Percentiles rank a stretch among this genome's conserved stretches.
phyloP scores from a whole-genome alignment of 192 early-diverging fungal species.

The Globomyces pollinis-pini region DNA sequence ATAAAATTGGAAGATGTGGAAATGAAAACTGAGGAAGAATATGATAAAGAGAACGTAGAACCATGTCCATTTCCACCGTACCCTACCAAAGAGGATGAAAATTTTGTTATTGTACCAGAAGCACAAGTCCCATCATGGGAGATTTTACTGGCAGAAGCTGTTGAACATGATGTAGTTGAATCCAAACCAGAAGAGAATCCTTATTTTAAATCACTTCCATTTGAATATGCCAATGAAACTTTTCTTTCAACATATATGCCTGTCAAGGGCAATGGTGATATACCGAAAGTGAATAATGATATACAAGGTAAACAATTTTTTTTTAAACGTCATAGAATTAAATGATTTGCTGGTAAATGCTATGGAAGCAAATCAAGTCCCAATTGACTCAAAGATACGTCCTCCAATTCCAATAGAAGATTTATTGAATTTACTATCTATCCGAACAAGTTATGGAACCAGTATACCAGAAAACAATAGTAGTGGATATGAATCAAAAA shows the following conservation, averaged over 20 bases:
- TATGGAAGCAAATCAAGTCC: background rate
- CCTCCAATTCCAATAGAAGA: background rate
- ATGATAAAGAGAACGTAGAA: background rate
- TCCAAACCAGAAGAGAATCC: background rate
- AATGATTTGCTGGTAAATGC: background rate
- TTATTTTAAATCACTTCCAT: background rate
- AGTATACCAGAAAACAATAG: background rate
- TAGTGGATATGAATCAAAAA: slow-evolving; percentile 1
- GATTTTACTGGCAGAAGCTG: background rate
- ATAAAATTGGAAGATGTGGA: too few species aligned
- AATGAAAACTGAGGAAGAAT: background rate
- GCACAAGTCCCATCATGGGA: background rate
- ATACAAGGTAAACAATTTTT: background rate
- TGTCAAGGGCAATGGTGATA: background rate
- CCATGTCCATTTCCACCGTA: background rate
- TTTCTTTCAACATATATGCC: background rate
- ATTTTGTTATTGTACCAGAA: background rate
- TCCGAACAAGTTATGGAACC: background rate
- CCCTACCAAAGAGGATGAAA: background rate
- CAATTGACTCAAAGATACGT: background rate
- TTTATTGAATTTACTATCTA: background rate
- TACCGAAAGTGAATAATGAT: background rate
- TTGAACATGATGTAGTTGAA: background rate
- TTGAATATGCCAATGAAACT: background rate
- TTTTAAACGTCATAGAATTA: background rate